Evolutionary conservation across 805 yeast species (phyloP).

Genomic region (Kodamaea kakaduensis): DNA sequence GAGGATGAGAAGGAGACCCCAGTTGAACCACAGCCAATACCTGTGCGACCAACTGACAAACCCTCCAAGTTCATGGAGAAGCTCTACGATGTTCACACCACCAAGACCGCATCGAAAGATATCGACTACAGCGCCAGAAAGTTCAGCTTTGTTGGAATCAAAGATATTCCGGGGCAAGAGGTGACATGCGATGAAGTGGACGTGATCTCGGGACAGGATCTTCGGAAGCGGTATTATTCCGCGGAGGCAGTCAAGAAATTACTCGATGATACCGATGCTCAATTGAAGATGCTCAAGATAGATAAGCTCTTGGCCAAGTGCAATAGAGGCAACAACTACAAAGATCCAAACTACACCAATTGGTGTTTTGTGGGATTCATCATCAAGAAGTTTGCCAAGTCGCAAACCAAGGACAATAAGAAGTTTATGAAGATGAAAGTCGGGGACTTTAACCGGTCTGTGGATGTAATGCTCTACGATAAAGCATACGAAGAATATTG

Average conservation of each 20-base stretch:
- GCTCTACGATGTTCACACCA: constrained; percentile 13
- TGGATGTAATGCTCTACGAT: constrained; percentile 63
- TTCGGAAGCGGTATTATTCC: constrained; percentile 27
- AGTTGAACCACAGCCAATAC: constrained; percentile 2
- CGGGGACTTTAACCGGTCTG: constrained; percentile 61
- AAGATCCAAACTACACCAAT: constrained; percentile 67
- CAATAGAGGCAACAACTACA: constrained; percentile 56
- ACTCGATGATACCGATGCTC: constrained; percentile 33
- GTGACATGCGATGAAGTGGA: constrained; percentile 20
- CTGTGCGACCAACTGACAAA: constrained; percentile 1
- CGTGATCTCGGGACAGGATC: constrained; percentile 14
- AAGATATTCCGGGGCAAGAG: constrained; percentile 9
- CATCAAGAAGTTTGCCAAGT: constrained; percentile 51
- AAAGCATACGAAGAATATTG: constrained; percentile 66
- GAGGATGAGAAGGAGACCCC: neutral
- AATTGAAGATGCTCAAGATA: constrained; percentile 50
- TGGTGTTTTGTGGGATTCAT: constrained; percentile 80
- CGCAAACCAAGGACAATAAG: constrained; percentile 35
- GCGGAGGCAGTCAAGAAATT: constrained; percentile 28
- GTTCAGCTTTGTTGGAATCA: constrained; percentile 21
- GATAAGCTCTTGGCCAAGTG: constrained; percentile 62
- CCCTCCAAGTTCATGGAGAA: constrained; percentile 19
- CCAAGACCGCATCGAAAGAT: constrained; percentile 6
- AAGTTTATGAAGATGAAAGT: constrained; percentile 60
- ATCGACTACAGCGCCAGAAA: constrained; percentile 22